Evolutionary conservation across 768 basidiomycete genomes (phyloP), one percentile per base, ranked within the genome.

Genomic region (Tylopilus sp.): DNA sequence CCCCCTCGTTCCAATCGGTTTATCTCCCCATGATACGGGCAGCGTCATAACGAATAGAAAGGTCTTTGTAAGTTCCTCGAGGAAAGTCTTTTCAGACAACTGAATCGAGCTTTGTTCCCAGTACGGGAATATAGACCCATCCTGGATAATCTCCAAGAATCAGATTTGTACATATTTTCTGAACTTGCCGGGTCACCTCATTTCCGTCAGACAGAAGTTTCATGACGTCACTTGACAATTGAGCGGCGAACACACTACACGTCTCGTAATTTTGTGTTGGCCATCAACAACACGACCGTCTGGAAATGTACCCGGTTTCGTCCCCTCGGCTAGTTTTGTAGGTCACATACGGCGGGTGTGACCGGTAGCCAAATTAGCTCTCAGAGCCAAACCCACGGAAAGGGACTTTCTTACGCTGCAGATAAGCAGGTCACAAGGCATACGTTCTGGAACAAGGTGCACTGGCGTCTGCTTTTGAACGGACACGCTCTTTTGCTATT

Each of bases 401-500:
- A 48, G 57, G 25, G 42, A 33, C 33, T n/a, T 40, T 42, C 14
- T 22, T 43, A 48, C 24, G n/a, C n/a, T 50, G 38, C 52, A 57
- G 56, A 46, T 47, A 45, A 50, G 43, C 41, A 19, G 45, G 57
- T 58, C 51, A 61, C 52, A 59, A 25, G 49, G 55, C 41, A 56
- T 62, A 24, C 48, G 52, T 56, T 53, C 56, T 60, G 53, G 42
- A 57, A 55, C 46, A 57, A 53, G n/a, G 36, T 45, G 53, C 31
- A 52, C 36, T 38, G 19, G 56, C 53, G 14, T 52, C 19, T 30
- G 26, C 53, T 52, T 38, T 31, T 40, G 53, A 48, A 44, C 34
- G 25, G 48, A 57, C 42, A 55, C 54, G 54, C 31, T n/a, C 37
- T 52, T 65, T 66, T n/a, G 63, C 49, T 46, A 68, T 70, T 68